Percentiles rank a stretch among this genome's conserved stretches.
phyloP scores from a whole-genome alignment of 495 filamentous ascomycete genomes.

The Penicillium dipodomyicola region DNA sequence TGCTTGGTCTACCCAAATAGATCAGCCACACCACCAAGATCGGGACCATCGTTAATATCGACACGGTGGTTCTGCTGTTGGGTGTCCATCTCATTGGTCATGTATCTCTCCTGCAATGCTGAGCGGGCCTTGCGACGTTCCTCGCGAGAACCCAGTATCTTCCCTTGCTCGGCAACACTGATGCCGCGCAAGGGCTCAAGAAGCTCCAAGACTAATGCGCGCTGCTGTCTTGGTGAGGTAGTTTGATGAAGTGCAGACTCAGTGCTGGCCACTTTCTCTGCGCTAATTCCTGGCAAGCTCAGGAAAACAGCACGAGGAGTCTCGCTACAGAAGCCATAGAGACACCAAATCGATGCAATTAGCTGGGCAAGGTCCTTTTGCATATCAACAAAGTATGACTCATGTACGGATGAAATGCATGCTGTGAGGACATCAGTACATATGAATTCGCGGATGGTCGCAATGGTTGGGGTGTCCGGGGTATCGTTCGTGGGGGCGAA shows the following conservation, averaged over 20 bases:
- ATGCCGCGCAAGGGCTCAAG: conserved; percentile 82
- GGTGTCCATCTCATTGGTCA: conserved; percentile 48
- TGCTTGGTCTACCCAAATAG: conserved; percentile 55
- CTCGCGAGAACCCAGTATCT: conserved; percentile 56
- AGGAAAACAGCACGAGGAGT: conserved; percentile 54
- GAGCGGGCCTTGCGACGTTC: conserved; percentile 52
- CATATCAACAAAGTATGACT: conserved; percentile 93
- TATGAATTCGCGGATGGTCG: conserved; percentile 87
- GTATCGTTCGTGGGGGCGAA: conserved; percentile 56
- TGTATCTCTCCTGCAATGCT: conserved; percentile 56
- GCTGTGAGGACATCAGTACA: conserved; percentile 77
- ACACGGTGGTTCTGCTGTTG: conserved; percentile 44
- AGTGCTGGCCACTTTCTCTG: conserved; percentile 43
- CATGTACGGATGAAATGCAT: conserved; percentile 83
- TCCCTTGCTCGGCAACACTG: conserved; percentile 89
- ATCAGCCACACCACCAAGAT: conserved; percentile 63
- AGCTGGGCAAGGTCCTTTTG: conserved; percentile 89
- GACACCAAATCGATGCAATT: conserved; percentile 78
- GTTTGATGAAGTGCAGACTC: conserved; percentile 56
- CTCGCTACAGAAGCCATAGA: conserved; percentile 63
- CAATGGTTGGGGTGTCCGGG: conserved; percentile 51
- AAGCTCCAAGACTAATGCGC: conserved; percentile 81
- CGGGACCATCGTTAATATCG: conserved; percentile 57
- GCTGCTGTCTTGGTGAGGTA: conserved; percentile 69
- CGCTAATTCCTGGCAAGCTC: conserved; percentile 56